Conservation (phyloP, 2,329 filamentous ascomycete genomes). For the Diaporthe nobilis region DNA sequence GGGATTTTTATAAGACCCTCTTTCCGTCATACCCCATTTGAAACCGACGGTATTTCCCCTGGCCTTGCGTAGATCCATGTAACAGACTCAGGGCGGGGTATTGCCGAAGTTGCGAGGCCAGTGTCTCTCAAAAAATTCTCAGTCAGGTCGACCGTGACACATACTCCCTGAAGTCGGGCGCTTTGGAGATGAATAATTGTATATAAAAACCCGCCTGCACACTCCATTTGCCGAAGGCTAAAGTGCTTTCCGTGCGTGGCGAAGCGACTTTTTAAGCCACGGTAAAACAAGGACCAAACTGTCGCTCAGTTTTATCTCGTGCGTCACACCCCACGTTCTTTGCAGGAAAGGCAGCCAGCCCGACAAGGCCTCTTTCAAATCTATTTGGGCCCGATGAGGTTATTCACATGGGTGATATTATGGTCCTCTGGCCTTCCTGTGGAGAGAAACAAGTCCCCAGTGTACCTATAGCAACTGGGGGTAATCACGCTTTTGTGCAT, state of each 20-base stretch:
- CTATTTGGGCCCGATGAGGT: background rate
- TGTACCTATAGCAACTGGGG: too few relatives aligned
- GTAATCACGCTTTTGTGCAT: too few relatives aligned
- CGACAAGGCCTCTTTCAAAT: background rate
- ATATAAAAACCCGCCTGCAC: background rate
- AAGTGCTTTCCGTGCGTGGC: rapidly evolving
- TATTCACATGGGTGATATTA: background rate
- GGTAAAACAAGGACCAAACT: too few relatives aligned
- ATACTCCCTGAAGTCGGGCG: background rate
- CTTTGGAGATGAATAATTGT: background rate
- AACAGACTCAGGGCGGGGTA: background rate
- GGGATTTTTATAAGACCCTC: too few relatives aligned
- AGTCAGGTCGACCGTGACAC: background rate
- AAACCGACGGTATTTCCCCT: background rate
- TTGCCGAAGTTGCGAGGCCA: background rate
- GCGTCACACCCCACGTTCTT: too few relatives aligned
- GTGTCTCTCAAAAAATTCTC: background rate
- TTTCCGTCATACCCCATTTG: background rate
- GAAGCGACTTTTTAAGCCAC: too few relatives aligned
- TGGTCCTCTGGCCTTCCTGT: background rate
- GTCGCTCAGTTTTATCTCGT: background rate
- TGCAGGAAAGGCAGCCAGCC: too few relatives aligned
- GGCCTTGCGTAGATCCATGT: background rate
- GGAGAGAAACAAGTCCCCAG: too few relatives aligned
- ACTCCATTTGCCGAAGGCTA: background rate